Base-by-base conservation (phyloP, 1,284 basidiomycete genomes). In the Porodaedalea pini region DNA sequence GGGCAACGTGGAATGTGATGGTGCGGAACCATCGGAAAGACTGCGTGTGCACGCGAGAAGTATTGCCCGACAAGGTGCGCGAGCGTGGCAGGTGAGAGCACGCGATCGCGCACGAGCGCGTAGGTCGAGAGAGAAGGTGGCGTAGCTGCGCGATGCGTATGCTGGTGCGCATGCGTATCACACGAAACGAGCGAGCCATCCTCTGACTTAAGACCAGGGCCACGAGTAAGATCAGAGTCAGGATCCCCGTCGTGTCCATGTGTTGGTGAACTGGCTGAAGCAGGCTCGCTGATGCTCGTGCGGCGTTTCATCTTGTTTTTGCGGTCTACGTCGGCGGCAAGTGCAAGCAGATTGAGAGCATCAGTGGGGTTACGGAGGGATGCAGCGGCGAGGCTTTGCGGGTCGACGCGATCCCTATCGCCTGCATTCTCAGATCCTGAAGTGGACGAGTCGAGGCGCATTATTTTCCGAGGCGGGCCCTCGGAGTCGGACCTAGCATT, bases 1-100 rank as follows among this genome's bases (percentile, higher is more conserved):
- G 63, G 61, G 0, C 66, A 69, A n/a, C 64, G 62, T 0, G 75
- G 75, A 4, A 75, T 72, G 8, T 68, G 65, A 3, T 65, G 59
- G 11, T 68, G 64, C 0, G 73, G 70, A 0, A 75, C 67, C 63
- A 77, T 71, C 2, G 75, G 75, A 50, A 75, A 73, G 31, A 76
- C 64, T 57, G 72, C 71, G 58, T 77, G 75, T 51, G 74, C 67
- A 41, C 68, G 67, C 3, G 63, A 59, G 62, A 76, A 75, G 61
- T 74, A 76, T 1, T 62, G 62, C 4, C 70, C 65, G 7, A 69
- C 67, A 32, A 74, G 66, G 17, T 59, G 61, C 3, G 63, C 53
- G 3, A 74, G 65, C 59, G 71, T 67, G 13, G 64, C 64, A 3
- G 63, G 64, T 3, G 66, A 64, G 5, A 75, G 51, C 13, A 73